A percentile compares a stretch with the other conserved stretches of the same genome.
Conservation (phyloP, 169 alveolate species). For the Eimeria acervulina region DNA sequence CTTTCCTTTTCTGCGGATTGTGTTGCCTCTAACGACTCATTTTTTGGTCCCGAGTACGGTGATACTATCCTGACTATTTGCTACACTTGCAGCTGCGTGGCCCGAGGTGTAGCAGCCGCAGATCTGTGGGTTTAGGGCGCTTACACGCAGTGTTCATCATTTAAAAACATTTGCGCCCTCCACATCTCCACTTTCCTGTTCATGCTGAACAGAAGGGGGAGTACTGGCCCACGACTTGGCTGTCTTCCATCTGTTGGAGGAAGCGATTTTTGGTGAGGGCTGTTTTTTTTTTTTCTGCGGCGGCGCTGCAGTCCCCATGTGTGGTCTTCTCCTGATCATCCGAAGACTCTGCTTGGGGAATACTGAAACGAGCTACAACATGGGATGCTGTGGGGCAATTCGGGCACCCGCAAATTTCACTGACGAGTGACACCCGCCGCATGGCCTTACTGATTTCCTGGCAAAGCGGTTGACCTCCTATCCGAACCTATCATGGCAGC, state of each 20-base stretch:
- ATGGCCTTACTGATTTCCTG: background rate
- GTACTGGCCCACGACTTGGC: background rate
- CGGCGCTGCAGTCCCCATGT: background rate
- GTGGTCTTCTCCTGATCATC: background rate
- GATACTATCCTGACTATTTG: background rate
- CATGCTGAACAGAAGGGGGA: conserved; percentile 7
- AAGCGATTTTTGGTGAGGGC: too few relatives aligned
- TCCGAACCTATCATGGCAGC: conserved; percentile 26
- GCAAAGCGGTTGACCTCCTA: background rate
- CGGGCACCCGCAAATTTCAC: background rate
- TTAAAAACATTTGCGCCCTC: background rate
- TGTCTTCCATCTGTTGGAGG: background rate
- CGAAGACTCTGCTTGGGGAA: background rate
- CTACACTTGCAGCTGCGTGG: background rate
- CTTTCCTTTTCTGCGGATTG: background rate
- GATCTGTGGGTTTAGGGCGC: background rate
- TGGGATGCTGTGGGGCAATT: background rate
- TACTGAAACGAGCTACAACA: background rate
- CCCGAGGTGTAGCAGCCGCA: conserved; percentile 7
- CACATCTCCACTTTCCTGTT: background rate
- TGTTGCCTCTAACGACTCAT: background rate
- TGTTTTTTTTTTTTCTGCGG: background rate
- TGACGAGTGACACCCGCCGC: background rate
- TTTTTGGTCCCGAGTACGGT: background rate
- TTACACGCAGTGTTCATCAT: background rate